These are phyloP conservation scores for Coemansia umbellata DNA, from an alignment of 192 early-diverging fungal species.

Conservation along the genomic window DNA sequence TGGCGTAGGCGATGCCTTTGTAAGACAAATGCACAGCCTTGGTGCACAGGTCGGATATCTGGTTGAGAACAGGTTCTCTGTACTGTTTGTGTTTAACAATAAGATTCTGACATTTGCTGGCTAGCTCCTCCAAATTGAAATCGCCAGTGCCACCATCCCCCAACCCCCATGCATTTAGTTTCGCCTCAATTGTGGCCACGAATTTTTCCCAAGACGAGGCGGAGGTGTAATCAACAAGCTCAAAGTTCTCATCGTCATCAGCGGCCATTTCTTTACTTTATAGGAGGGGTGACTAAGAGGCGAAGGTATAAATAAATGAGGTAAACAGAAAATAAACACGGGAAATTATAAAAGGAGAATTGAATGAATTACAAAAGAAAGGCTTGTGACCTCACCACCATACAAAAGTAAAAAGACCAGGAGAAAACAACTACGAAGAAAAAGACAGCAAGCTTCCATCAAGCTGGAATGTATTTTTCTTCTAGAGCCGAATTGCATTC, in stretches of 20 bases:
- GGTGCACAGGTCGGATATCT: constrained; percentile 39
- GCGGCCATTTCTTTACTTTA: constrained; percentile 27
- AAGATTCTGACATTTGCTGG: constrained; percentile 13
- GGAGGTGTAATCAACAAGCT: constrained; percentile 72
- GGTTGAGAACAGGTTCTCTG: constrained; percentile 18
- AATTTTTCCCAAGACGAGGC: constrained; percentile 66
- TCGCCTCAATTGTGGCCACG: constrained; percentile 59
- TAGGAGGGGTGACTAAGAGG: not conserved
- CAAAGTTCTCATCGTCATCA: constrained; percentile 66
- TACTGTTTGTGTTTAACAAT: constrained; percentile 27
- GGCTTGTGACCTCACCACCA: too few relatives aligned
- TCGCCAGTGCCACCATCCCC: constrained; percentile 53
- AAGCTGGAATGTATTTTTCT: too few relatives aligned
- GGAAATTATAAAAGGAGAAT: too few relatives aligned
- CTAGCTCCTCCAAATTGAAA: constrained; percentile 42
- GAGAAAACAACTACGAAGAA: too few relatives aligned
- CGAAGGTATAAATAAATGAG: not conserved
- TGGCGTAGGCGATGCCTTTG: constrained; percentile 25
- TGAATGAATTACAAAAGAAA: too few relatives aligned
- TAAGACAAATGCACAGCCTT: constrained; percentile 15
- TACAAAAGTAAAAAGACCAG: too few relatives aligned
- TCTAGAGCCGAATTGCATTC: too few relatives aligned
- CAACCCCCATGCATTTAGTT: constrained; percentile 56
- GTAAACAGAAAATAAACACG: too few relatives aligned
- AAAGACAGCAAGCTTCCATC: too few relatives aligned